Evolutionary conservation across 768 basidiomycete genomes (phyloP).

Genomic region (Cubamyces lactineus): DNA sequence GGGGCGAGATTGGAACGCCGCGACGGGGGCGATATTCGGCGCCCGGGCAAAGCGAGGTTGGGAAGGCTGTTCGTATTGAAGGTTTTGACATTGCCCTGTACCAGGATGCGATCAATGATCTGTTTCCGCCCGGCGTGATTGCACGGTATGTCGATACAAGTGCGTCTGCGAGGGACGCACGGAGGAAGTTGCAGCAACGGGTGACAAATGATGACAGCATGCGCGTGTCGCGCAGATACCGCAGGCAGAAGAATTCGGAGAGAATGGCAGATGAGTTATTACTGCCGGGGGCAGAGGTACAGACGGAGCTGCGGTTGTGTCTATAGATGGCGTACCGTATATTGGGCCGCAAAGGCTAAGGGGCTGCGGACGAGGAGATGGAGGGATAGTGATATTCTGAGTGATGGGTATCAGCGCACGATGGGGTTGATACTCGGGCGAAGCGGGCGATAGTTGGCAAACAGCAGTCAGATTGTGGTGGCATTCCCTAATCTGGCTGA

Average conservation of each 20-base stretch:
- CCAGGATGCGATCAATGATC: slow-evolving; percentile 16
- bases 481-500: slow-evolving; percentile 6
- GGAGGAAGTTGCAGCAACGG: slow-evolving; percentile 8
- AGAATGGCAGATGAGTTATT: too few relatives aligned
- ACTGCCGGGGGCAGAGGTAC: neutral
- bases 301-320: too few relatives aligned
- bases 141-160: neutral
- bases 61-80: slow-evolving; percentile 13
- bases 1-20: neutral
- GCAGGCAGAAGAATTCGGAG: neutral
- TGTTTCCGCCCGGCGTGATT: slow-evolving; percentile 11
- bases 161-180: slow-evolving; percentile 3
- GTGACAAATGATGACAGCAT: slow-evolving; percentile 7
- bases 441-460: slow-evolving; percentile 20
- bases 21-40: slow-evolving; percentile 3
- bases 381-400: neutral
- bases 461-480: slow-evolving; percentile 17
- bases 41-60: slow-evolving; percentile 10
- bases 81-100: slow-evolving; percentile 14
- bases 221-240: neutral
- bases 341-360: slow-evolving; percentile 1
- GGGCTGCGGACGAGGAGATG: neutral
- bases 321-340: neutral
- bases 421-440: slow-evolving; percentile 19
- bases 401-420: slow-evolving; percentile 6